Evolutionary conservation across 208 protist genomes (phyloP).

Genomic region (Wallacemonas rigidus): DNA sequence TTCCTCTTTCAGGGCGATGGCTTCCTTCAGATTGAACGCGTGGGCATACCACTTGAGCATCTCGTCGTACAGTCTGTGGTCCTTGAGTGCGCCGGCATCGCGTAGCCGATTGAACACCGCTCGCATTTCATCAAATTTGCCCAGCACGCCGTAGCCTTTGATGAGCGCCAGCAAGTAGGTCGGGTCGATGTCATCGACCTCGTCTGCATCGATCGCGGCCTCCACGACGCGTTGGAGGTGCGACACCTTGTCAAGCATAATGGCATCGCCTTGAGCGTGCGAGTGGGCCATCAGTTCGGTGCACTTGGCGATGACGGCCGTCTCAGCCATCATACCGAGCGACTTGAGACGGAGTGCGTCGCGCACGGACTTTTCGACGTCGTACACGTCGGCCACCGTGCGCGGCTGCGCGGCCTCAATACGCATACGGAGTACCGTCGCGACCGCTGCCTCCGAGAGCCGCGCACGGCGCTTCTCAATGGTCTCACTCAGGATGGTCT

Average conservation of each 20-base stretch:
- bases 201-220: slow-evolving; percentile 55
- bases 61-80: slow-evolving; percentile 87
- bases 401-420: slow-evolving; percentile 25
- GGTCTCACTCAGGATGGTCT: slow-evolving; percentile 42
- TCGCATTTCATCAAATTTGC: slow-evolving; percentile 80
- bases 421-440: slow-evolving; percentile 38
- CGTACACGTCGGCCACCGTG: slow-evolving; percentile 55
- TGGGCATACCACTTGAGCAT: slow-evolving; percentile 89
- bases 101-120: slow-evolving; percentile 64
- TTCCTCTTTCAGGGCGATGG: slow-evolving; percentile 87
- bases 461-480: slow-evolving; percentile 15
- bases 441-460: slow-evolving; percentile 68
- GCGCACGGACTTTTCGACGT: slow-evolving; percentile 48
- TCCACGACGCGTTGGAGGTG: slow-evolving; percentile 70
- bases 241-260: slow-evolving; percentile 82
- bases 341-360: slow-evolving; percentile 41
- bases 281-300: slow-evolving; percentile 63
- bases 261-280: slow-evolving; percentile 59
- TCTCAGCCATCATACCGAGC: slow-evolving; percentile 72
- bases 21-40: slow-evolving; percentile 84
- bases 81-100: slow-evolving; percentile 44
- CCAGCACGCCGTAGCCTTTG: slow-evolving; percentile 82
- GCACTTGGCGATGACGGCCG: slow-evolving; percentile 73
- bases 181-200: slow-evolving; percentile 67
- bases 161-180: slow-evolving; percentile 69